Evolutionary conservation across 768 basidiomycete genomes (phyloP), one percentile per base, ranked within the genome.

Genomic region (Neoboletus subvelutipes): DNA sequence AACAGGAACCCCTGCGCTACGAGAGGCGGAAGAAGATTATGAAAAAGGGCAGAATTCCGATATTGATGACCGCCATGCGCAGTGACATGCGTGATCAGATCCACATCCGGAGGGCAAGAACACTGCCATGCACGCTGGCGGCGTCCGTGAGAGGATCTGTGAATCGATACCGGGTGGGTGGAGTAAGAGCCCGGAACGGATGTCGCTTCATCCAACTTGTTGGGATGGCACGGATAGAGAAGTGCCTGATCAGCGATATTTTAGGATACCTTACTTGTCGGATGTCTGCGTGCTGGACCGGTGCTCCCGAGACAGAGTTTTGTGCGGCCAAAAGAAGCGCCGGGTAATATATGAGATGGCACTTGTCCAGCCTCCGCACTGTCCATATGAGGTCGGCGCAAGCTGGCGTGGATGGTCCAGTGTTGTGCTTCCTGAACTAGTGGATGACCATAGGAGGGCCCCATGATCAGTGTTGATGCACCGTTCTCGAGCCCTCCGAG

Each of bases 121-220:
- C 8, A 48, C 50, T 54, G 39, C 60, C 45, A 15, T 51, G 46
- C 4, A 33, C 1, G 54, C 18, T n/a, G n/a, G 51, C 18, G 47
- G 51, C 24, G n/a, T 39, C 45, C 61, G 67, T 67, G 67, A 67
- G 64, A 67, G 63, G 53, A 69, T 69, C 64, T 56, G 64, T 58
- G 54, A 55, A 61, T 52, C 52, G 46, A 55, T 50, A 45, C 20
- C 34, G 56, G 62, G 47, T 37, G 56, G 62, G 47, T 37, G 45
- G 18, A 6, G 22, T 64, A 43, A 31, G 50, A 56, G 47, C 22
- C 52, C 43, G 24, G 48, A 63, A 62, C 26, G 52, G 50, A 61
- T 2, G 52, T 51, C 36, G n/a, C 24, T 52, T n/a, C 41, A 50
- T 55, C 41, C 50, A 58, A 40, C 52, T 45, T 5, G 36, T 52